Evolutionary conservation across 164 flowering plant species (phyloP), one percentile per base, ranked within the genome.

Genomic region (Magnolia sinica): DNA sequence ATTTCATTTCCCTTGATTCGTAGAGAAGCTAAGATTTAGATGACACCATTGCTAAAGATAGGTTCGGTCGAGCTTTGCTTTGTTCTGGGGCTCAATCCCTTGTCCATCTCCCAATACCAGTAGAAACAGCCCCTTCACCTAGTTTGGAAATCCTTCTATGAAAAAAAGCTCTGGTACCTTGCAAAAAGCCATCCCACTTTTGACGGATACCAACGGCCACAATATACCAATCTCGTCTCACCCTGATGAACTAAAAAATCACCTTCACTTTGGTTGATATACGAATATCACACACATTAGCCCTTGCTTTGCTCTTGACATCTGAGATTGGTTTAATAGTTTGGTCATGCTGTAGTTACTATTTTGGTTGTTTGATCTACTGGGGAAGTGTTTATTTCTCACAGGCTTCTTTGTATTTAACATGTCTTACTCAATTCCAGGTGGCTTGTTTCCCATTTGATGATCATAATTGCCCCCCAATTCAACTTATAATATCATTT

Each of bases 391-490:
- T 29, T 18, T 27, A 31, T 20, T 61, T 6, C 68, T 64, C 71
- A 68, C 50, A 24, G 22, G 16, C 16, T 8, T 29, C 9, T 29
- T 29, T 37, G 50, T 22, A 19, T 73, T 70, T 70, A 20, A 49
- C 49, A 9, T 69, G 55, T 70, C 24, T 70, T 70, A n/a, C 29
- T 55, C 7, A 55, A 23, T 22, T 51, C 23, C 93, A 92, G 99
- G 95, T 96, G 74, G 98, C 99, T 72, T 85, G 97, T 86, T 96
- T 94, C 82, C 99, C 99, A 24, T 94, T 96, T 86, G 97, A 94
- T 83, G 99, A 96, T 75, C 97, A 96, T 77, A 94, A 94, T 68
- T 94, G 98, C 79, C 99, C 99, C 73, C 99, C 99, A 11, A 88
- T 88, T 78, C 98, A 90, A 52, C 93, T 96, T 64, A 89, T 96